Conservation (phyloP, 2,329 filamentous ascomycete species). For the Neofusicoccum parvum region DNA sequence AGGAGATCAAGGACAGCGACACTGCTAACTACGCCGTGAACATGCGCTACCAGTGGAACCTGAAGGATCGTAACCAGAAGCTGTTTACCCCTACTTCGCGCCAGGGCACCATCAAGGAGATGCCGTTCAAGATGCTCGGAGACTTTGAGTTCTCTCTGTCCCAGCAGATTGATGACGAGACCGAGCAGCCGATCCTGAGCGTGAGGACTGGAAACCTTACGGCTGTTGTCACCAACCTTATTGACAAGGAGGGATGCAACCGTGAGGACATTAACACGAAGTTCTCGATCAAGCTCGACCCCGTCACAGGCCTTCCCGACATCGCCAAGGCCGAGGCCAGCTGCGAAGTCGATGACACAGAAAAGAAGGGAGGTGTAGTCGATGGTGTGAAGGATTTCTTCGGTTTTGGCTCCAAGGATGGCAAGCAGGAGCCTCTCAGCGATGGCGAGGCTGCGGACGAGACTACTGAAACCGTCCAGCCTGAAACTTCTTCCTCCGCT, state of each 20-base stretch:
- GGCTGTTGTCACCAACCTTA: constrained; percentile 74
- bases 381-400: constrained; percentile 96
- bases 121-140: constrained; percentile 78
- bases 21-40: constrained; percentile 71
- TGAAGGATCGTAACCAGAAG: constrained; percentile 73
- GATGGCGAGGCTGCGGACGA: constrained; percentile 58
- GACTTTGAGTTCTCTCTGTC: constrained; percentile 82
- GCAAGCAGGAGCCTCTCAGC: constrained; percentile 71
- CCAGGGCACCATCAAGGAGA: constrained; percentile 77
- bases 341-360: constrained; percentile 73
- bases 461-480: constrained; percentile 42
- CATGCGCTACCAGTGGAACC: constrained; percentile 71
- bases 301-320: constrained; percentile 77
- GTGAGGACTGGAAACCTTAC: constrained; percentile 86
- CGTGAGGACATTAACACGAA: constrained; percentile 78
- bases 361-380: constrained; percentile 73
- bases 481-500: constrained; percentile 36
- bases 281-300: constrained; percentile 72
- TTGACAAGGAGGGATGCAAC: constrained; percentile 76
- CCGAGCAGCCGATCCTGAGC: constrained; percentile 64
- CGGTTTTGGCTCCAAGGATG: constrained; percentile 85
- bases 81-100: constrained; percentile 79
- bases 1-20: constrained; percentile 89
- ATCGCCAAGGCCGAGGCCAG: constrained; percentile 75
- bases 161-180: constrained; percentile 62